A percentile compares a stretch with the other conserved stretches of the same genome.
phyloP scores from a whole-genome alignment of 2,329 filamentous ascomycete species.

The Geoglossum cookeanum region DNA sequence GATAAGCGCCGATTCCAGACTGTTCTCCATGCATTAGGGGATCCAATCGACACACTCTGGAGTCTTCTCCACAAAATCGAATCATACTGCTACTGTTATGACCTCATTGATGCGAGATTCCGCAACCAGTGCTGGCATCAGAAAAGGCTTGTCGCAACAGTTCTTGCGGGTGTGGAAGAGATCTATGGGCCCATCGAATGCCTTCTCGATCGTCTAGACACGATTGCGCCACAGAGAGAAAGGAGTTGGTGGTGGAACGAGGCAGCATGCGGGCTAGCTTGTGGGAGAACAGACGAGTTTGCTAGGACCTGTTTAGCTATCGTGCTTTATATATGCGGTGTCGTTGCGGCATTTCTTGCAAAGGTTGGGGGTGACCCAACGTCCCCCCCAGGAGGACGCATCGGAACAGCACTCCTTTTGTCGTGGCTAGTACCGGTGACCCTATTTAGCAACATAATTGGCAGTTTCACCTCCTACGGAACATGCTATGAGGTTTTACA shows the following conservation, averaged over 20 bases:
- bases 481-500: too few species aligned
- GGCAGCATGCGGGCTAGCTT: not conserved
- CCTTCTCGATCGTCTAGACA: too few species aligned
- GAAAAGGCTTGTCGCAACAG: too few species aligned
- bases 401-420: constrained; percentile 12
- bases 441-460: constrained; percentile 13
- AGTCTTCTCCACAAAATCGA: not conserved
- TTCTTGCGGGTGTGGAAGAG: too few species aligned
- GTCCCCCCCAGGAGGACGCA: constrained; percentile 11
- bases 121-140: too few species aligned
- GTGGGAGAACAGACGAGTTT: not conserved
- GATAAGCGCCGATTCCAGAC: constrained; percentile 6
- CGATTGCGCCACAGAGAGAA: too few species aligned
- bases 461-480: constrained; percentile 10
- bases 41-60: constrained; percentile 13
- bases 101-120: too few species aligned
- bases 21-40: constrained; percentile 11
- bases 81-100: too few species aligned
- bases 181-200: too few species aligned
- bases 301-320: not conserved
- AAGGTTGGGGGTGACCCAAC: not conserved
- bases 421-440: constrained; percentile 13
- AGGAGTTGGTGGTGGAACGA: not conserved
- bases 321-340: not conserved
- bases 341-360: not conserved